A percentile compares a stretch with the other conserved stretches of the same genome.
phyloP scores from a whole-genome alignment of 2,329 filamentous ascomycete species.

The Clonostachys rhizophaga region DNA sequence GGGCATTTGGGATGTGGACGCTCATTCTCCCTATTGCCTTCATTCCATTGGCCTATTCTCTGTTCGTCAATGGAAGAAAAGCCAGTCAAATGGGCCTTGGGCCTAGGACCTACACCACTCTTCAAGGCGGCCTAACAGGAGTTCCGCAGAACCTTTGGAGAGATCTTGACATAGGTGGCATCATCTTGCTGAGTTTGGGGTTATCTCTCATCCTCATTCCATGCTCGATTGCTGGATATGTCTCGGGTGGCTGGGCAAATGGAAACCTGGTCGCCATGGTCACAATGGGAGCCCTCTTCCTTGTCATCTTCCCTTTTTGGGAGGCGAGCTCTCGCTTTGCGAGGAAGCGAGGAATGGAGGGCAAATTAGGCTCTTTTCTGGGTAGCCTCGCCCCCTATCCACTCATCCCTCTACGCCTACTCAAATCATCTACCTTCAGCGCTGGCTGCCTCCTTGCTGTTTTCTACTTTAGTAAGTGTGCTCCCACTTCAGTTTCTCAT shows the following conservation, averaged over 20 bases:
- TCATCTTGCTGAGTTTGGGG: conserved; percentile 48
- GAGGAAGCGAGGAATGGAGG: conserved; percentile 18
- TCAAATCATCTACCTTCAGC: conserved; percentile 37
- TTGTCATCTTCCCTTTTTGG: conserved; percentile 51
- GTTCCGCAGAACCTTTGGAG: conserved; percentile 43
- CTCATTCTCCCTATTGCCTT: conserved; percentile 54
- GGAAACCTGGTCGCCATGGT: conserved; percentile 48
- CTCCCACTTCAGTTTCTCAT: neutral
- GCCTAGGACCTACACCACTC: conserved; percentile 17
- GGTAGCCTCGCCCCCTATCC: conserved; percentile 23
- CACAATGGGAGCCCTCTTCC: conserved; percentile 50
- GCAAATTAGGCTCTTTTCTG: conserved; percentile 13
- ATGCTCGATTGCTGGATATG: conserved; percentile 47
- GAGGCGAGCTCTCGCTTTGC: conserved; percentile 28
- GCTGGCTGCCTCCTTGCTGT: conserved; percentile 10
- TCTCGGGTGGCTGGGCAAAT: conserved; percentile 40
- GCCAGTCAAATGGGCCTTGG: conserved; percentile 33
- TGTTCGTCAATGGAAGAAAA: conserved; percentile 46
- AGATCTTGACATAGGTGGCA: conserved; percentile 53
- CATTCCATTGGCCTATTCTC: conserved; percentile 44
- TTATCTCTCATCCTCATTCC: conserved; percentile 59
- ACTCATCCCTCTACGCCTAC: conserved; percentile 20
- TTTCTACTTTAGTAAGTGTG: conserved; percentile 27
- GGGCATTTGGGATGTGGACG: conserved; percentile 58
- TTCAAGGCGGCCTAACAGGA: conserved; percentile 36